These are phyloP conservation scores for Melanopsichium pennsylvanicum DNA, from an alignment of 1,284 basidiomycete genomes.

Conservation along the genomic window DNA sequence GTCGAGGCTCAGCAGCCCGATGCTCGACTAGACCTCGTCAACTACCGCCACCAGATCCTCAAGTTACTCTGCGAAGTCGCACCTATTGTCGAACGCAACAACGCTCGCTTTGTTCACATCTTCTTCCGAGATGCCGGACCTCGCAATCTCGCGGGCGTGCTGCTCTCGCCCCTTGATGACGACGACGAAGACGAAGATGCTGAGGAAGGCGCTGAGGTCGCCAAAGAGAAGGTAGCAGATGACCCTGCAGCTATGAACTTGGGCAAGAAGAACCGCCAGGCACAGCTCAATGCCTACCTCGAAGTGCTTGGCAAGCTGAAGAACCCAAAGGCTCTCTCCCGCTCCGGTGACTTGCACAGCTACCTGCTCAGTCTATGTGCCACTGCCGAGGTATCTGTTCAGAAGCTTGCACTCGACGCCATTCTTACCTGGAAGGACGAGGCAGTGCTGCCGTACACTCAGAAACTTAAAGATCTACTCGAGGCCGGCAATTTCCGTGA, in stretches of 20 bases:
- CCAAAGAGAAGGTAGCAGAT: slow-evolving; percentile 6
- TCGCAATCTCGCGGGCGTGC: slow-evolving; percentile 35
- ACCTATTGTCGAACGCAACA: slow-evolving; percentile 51
- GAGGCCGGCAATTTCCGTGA: slow-evolving; percentile 90
- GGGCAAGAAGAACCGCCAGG: slow-evolving; percentile 42
- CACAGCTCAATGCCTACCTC: slow-evolving; percentile 71
- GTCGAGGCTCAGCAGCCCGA: slow-evolving; percentile 38
- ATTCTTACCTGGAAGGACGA: slow-evolving; percentile 84
- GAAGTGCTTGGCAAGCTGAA: slow-evolving; percentile 85
- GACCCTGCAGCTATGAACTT: slow-evolving; percentile 28
- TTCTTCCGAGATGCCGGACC: slow-evolving; percentile 52
- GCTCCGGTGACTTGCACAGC: slow-evolving; percentile 74
- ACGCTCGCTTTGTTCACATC: slow-evolving; percentile 45
- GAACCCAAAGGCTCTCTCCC: slow-evolving; percentile 86
- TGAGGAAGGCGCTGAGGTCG: slow-evolving; percentile 5
- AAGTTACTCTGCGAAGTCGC: slow-evolving; percentile 45
- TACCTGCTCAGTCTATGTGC: slow-evolving; percentile 82
- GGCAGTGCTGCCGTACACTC: slow-evolving; percentile 74
- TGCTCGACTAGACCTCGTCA: slow-evolving; percentile 53
- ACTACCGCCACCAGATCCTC: slow-evolving; percentile 58
- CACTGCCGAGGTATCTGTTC: slow-evolving; percentile 82
- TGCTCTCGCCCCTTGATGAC: slow-evolving; percentile 32
- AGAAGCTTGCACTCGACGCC: slow-evolving; percentile 80
- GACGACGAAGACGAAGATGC: slow-evolving; percentile 42
- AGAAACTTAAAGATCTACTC: slow-evolving; percentile 76